phyloP scores from a whole-genome alignment of 73 alveolate genomes.

The Tetrahymena thermophila region DNA sequence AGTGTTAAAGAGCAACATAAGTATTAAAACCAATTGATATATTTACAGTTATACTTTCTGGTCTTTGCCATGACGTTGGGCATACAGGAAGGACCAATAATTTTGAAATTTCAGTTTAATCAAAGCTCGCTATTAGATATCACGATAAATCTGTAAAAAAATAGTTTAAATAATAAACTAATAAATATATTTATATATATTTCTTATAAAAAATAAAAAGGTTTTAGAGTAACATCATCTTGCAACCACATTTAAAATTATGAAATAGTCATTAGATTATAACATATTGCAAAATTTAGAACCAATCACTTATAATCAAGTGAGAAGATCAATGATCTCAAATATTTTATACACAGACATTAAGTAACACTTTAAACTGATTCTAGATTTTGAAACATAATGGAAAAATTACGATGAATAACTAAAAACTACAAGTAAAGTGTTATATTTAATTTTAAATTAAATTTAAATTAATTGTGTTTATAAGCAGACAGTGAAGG shows the following conservation, averaged over 20 bases:
- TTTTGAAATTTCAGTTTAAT: conserved; percentile 11
- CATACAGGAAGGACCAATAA: conserved; percentile 39
- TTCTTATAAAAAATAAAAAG: neutral
- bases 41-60: conserved; percentile 22
- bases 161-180: neutral
- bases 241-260: conserved; percentile 22
- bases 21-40: conserved; percentile 1
- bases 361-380: conserved; percentile 9
- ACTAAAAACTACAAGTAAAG: neutral
- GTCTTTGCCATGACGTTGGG: conserved; percentile 44
- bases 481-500: neutral
- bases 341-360: conserved; percentile 34
- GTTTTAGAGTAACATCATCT: conserved; percentile 42
- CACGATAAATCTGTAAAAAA: conserved; percentile 36
- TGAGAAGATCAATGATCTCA: conserved; percentile 28
- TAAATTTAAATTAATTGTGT: too few species aligned
- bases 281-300: conserved; percentile 5
- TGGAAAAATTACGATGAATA: conserved; percentile 13
- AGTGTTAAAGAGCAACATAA: conserved; percentile 5
- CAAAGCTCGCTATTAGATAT: conserved; percentile 32
- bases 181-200: too few species aligned
- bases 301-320: neutral
- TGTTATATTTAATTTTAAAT: too few species aligned
- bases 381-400: conserved; percentile 24
- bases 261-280: conserved; percentile 11